Evolutionary conservation across 257 asterid species (phyloP).

Genomic region (Coffea eugenioides): DNA sequence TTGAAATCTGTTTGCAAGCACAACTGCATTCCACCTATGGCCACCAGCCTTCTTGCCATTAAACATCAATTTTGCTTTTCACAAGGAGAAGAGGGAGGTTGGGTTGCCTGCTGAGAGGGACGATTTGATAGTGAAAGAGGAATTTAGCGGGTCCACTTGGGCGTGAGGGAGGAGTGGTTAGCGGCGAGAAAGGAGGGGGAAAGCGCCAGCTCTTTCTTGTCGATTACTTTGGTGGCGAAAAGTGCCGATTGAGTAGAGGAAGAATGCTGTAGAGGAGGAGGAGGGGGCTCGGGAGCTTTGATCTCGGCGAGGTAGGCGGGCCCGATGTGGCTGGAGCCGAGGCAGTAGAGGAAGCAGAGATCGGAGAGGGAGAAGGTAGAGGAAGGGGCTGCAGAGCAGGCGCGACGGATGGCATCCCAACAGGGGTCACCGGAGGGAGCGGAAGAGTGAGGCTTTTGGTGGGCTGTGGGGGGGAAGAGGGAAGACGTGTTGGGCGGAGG

Average conservation of each 20-base stretch:
- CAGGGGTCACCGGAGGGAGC: constrained; percentile 71
- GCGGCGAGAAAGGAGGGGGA: too few species aligned
- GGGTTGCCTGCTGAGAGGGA: too few species aligned
- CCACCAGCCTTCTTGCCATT: too few species aligned
- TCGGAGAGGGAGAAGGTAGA: constrained; percentile 58
- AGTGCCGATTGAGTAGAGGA: constrained; percentile 23
- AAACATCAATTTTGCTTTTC: too few species aligned
- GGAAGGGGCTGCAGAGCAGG: constrained; percentile 23
- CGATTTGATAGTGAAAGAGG: too few species aligned
- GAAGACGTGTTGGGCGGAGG: constrained; percentile 40
- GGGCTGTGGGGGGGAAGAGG: constrained; percentile 23
- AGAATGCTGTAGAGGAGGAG: constrained; percentile 3
- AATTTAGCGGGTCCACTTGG: too few species aligned
- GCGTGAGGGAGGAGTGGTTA: too few species aligned
- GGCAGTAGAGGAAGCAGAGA: constrained; percentile 84
- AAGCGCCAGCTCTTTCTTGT: constrained; percentile 61
- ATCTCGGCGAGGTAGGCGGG: constrained; percentile 86
- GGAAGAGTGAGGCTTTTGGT: constrained; percentile 37
- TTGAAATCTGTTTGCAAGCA: too few species aligned
- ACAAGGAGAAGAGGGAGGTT: too few species aligned
- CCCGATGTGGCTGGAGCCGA: constrained; percentile 95
- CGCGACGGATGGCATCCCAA: constrained; percentile 68
- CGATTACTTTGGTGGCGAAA: constrained; percentile 94
- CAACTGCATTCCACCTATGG: too few species aligned
- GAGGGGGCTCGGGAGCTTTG: constrained; percentile 37